Conservation (phyloP, 805 yeast species). For the Sungouiozyma ichnusensis region DNA sequence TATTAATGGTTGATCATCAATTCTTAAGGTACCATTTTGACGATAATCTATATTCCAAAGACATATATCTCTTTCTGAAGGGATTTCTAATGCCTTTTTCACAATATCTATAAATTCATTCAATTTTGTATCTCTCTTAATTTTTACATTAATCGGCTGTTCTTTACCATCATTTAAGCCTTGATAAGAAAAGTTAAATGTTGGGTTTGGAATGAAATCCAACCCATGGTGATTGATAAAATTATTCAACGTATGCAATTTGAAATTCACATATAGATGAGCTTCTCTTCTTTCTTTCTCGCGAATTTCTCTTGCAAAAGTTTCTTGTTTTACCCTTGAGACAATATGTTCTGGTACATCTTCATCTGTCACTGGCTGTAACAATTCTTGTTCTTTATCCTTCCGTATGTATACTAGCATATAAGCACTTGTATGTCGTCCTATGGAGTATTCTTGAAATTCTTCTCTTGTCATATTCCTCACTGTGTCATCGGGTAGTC, state of each 20-base stretch:
- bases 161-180: constrained; percentile 36
- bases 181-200: constrained; percentile 36
- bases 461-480: constrained; percentile 46
- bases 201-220: constrained; percentile 50
- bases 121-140: constrained; percentile 47
- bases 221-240: constrained; percentile 59
- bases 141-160: constrained; percentile 39
- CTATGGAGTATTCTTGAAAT: constrained; percentile 51
- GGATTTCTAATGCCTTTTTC: constrained; percentile 34
- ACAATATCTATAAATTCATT: constrained; percentile 41
- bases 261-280: constrained; percentile 49
- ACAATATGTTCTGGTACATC: constrained; percentile 64
- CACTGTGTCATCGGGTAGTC: constrained; percentile 38
- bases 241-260: constrained; percentile 42
- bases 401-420: constrained; percentile 90
- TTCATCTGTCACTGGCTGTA: constrained; percentile 45
- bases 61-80: constrained; percentile 33
- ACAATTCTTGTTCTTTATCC: constrained; percentile 42
- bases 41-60: constrained; percentile 60
- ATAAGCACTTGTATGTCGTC: constrained; percentile 89
- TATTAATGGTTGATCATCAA: constrained; percentile 34
- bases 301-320: constrained; percentile 41
- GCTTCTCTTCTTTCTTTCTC: constrained; percentile 62
- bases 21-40: constrained; percentile 60
- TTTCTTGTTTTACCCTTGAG: constrained; percentile 52